Base-by-base conservation (phyloP, 176 grass and related monocot species). In the Eleusine indica region DNA sequence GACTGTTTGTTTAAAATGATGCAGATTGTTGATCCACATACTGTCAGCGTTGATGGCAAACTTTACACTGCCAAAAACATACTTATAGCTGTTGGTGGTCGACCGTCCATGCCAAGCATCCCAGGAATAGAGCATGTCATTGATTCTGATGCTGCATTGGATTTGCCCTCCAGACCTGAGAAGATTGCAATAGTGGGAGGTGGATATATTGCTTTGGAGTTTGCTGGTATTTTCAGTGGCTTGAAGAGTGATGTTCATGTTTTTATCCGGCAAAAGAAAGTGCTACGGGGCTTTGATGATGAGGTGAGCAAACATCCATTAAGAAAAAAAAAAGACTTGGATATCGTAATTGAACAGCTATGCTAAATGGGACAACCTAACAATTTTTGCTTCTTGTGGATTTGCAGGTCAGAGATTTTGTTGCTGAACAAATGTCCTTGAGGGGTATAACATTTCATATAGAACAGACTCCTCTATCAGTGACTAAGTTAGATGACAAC, bases 111-210 rank as follows among this genome's bases (percentile, higher is more conserved):
- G 52, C 94, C 91, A 73, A 78, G 89, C 22, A 93, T 96, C 83
- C 91, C 91, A 74, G 94, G 94, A 57, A 96, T 84, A 71, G 94
- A 93, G 48, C 73, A 96, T 70, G 91, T 53, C 67, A 89, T 96
- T 72, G 74, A 91, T 92, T 96, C 91, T 22, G 88, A 96, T 91
- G 88, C 83, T 42, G 94, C 94, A 72, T 74, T 97, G 84, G 94
- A 97, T 67, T 83, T 93, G 86, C 80, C 88, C 71, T 70, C 84
- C 47, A 88, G 64, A 82, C 91, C 91, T 25, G 78, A 85, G 75
- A 96, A 93, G 84, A 93, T 96, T 83, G 94, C 94, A 74, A 91
- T 96, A 81, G 91, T 93, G 53, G 94, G 94, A 78, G 94, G 94
- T 68, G 94, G 94, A 35, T 96, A 96, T 71, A 96, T 96, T 73